Conservation (phyloP, 495 filamentous ascomycete species). For the Xylaria bambusicola region DNA sequence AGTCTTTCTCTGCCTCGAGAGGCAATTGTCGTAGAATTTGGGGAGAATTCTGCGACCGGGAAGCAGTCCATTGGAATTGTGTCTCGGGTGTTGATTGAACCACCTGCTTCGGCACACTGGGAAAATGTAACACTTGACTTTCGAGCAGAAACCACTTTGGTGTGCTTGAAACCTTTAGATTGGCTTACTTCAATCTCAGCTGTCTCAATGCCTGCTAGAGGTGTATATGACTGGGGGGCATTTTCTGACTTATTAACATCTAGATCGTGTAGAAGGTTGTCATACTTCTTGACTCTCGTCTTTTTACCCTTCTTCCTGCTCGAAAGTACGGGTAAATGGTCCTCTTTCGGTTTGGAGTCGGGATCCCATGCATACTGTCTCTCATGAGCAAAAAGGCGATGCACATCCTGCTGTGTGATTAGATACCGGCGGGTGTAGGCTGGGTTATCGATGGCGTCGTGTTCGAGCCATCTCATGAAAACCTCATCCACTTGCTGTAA, state of each 20-base stretch:
- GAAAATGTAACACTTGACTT: background rate
- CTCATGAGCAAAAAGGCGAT: background rate
- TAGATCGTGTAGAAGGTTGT: background rate
- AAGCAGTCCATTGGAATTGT: background rate
- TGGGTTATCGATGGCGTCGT: slow-evolving; percentile 20
- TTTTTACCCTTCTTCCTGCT: background rate
- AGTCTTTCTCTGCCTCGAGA: background rate
- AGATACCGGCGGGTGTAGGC: slow-evolving; percentile 29
- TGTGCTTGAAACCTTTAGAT: no score
- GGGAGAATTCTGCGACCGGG: background rate
- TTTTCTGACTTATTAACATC: background rate
- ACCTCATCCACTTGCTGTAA: slow-evolving; percentile 21
- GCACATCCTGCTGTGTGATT: slow-evolving; percentile 28
- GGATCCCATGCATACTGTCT: no score
- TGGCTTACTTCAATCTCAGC: background rate
- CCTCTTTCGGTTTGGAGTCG: background rate
- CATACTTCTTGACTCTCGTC: background rate
- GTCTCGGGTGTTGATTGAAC: background rate
- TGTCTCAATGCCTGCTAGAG: background rate
- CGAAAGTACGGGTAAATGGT: background rate
- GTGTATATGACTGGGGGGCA: background rate
- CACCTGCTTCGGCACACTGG: background rate
- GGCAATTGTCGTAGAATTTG: background rate
- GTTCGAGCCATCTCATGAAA: slow-evolving; percentile 34
- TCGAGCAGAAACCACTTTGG: background rate